Evolutionary conservation across 2,329 filamentous ascomycete genomes (phyloP), one percentile per base, ranked within the genome.

Genomic region (Fusarium luffae): DNA sequence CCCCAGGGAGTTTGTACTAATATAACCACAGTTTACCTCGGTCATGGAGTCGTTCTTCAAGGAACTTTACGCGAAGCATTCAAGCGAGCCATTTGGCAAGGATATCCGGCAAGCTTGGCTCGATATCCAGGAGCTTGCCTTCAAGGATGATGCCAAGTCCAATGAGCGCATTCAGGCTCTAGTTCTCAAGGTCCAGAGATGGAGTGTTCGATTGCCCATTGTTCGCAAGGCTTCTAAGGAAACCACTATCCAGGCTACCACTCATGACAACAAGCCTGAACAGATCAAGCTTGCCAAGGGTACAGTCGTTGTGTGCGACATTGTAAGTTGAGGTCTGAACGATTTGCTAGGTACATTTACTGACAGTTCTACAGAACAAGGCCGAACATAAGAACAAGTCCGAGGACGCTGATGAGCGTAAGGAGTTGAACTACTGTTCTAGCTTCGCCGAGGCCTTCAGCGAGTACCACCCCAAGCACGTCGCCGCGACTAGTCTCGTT

Each of bases 371-470:
- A 4, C 7, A 59, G 56, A 46, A 55, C 13, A 16, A 13, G 10
- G 57, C 57, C 4, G 57, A 55, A 19, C 5, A n/a, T 5, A 7
- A 13, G 4, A 47, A 55, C 19, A 7, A 4, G 3, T 11, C n/a
- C 14, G 25, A 32, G 14, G 23, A 30, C 3, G 5, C 50, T 9
- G 42, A 59, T 14, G 57, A 59, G 4, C 19, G 57, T 3, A 10
- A 14, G 9, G 41, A 59, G 19, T 10, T 59, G 1, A 47, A 47
- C 7, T 59, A 59, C 14, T 59, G 57, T 21, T 59, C 57, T 7
- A 73, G 68, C 28, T 65, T 72, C n/a, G 60, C 68, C 7, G 70
- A 72, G n/a, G 63, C 63, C 8, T 74, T 66, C 18, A 59, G 47
- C 11, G 41, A 50, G 9, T 68, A 40, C 25, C 57, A 59, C 37